Conservation (phyloP, 2,329 filamentous ascomycete species). For the Aspergillus quadricinctus region DNA sequence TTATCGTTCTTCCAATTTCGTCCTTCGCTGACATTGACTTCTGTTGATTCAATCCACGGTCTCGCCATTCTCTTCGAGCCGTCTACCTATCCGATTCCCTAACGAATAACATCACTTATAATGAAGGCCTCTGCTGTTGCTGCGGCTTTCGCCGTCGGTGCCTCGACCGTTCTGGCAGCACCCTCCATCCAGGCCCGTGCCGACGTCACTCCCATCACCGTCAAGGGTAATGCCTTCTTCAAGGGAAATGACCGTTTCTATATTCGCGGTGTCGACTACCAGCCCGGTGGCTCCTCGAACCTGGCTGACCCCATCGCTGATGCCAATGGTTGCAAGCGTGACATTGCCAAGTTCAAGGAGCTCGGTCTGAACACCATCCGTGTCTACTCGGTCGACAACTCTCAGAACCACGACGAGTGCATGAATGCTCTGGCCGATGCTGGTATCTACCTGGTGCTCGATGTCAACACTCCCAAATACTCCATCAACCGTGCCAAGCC, state of each 20-base stretch:
- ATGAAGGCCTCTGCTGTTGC: constrained; percentile 54
- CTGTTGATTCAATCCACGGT: background rate
- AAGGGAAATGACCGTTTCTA: constrained; percentile 56
- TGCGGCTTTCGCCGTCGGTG: constrained; percentile 44
- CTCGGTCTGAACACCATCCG: constrained; percentile 87
- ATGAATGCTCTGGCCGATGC: constrained; percentile 77
- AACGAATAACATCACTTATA: constrained; percentile 19
- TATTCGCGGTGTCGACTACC: constrained; percentile 57
- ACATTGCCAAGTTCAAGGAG: constrained; percentile 76
- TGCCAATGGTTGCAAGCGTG: constrained; percentile 64
- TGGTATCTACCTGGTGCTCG: constrained; percentile 86
- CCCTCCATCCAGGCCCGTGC: constrained; percentile 38
- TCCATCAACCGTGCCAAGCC: constrained; percentile 76
- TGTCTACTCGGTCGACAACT: constrained; percentile 91
- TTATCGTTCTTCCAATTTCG: constrained; percentile 15
- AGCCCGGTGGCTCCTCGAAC: constrained; percentile 60
- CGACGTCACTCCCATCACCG: constrained; percentile 53
- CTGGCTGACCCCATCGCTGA: constrained; percentile 73
- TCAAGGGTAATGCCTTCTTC: constrained; percentile 65
- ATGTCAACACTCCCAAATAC: constrained; percentile 88
- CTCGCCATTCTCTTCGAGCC: constrained; percentile 2
- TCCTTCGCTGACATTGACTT: constrained; percentile 6
- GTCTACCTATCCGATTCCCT: constrained; percentile 1
- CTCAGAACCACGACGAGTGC: constrained; percentile 72
- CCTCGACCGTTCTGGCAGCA: constrained; percentile 44